These are phyloP conservation scores for Wickerhamiella azymoides DNA, from an alignment of 805 yeast species.

Conservation along the genomic window DNA sequence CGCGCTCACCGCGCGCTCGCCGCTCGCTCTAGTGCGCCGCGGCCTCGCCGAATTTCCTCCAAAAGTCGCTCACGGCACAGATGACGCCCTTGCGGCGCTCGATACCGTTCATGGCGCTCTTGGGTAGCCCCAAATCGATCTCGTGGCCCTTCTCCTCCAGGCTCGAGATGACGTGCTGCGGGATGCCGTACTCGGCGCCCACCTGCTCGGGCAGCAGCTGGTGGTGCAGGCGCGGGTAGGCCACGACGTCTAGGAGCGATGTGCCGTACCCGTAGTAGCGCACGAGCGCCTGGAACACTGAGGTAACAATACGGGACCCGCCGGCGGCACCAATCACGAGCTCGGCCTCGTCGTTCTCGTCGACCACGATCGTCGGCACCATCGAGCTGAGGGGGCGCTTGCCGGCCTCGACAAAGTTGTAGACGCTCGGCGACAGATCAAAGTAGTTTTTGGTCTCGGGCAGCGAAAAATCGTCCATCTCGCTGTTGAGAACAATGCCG, in stretches of 20 bases:
- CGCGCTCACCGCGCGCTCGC: too few species aligned
- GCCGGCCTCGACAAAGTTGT: conserved; percentile 59
- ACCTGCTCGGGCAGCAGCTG: conserved; percentile 66
- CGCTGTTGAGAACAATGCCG: conserved; percentile 72
- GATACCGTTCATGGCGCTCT: conserved; percentile 48
- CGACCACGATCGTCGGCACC: conserved; percentile 53
- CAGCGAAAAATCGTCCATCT: conserved; percentile 88
- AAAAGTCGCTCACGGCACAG: conserved; percentile 75
- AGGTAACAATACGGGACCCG: conserved; percentile 74
- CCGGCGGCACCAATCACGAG: conserved; percentile 86
- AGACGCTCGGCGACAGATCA: conserved; percentile 65
- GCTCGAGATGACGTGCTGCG: conserved; percentile 23
- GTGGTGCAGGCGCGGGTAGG: conserved; percentile 78
- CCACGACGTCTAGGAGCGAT: conserved; percentile 51
- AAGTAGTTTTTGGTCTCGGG: conserved; percentile 62
- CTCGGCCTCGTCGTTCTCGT: conserved; percentile 34
- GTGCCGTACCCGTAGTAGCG: conserved; percentile 45
- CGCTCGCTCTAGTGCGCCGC: conserved; percentile 37
- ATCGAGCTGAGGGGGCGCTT: conserved; percentile 79
- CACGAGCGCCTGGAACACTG: conserved; percentile 68
- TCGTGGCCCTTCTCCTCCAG: conserved; percentile 38
- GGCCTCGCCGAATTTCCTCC: conserved; percentile 75
- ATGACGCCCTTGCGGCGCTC: conserved; percentile 29
- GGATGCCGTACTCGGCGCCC: conserved; percentile 43
- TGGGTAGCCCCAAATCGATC: conserved; percentile 29